These are phyloP conservation scores for Cryptococcus amylolentus DNA, from an alignment of 1,284 basidiomycete genomes.

Conservation along the genomic window DNA sequence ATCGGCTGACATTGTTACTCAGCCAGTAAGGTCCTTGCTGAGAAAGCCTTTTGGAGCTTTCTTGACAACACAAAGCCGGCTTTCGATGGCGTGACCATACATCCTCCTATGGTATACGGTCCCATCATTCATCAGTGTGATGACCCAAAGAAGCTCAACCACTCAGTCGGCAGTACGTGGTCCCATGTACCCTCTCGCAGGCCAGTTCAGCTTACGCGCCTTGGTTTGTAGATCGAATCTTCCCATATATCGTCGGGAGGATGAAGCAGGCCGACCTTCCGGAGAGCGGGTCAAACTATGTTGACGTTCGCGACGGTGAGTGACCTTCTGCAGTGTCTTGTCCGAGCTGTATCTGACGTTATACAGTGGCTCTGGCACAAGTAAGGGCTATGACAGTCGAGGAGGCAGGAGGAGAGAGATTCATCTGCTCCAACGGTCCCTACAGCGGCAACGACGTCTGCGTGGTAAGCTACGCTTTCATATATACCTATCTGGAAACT, in stretches of 20 bases:
- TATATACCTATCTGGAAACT: background rate
- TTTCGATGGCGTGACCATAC: conserved; percentile 60
- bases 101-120: conserved; percentile 56
- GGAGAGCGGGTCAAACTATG: conserved; percentile 51
- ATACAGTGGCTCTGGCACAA: conserved; percentile 57
- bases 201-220: background rate
- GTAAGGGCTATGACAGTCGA: conserved; percentile 56
- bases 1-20: background rate
- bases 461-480: conserved; percentile 1
- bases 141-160: conserved; percentile 56
- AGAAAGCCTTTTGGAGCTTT: conserved; percentile 54
- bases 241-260: conserved; percentile 47
- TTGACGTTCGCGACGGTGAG: conserved; percentile 56
- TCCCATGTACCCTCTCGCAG: conserved; percentile 3
- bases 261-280: conserved; percentile 46
- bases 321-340: background rate
- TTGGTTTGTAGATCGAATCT: conserved; percentile 33
- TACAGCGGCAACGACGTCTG: conserved; percentile 38
- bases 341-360: background rate
- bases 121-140: conserved; percentile 57
- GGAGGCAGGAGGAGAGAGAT: conserved; percentile 61
- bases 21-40: background rate
- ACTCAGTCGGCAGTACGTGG: conserved; percentile 47
- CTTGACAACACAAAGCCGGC: conserved; percentile 56
- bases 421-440: conserved; percentile 54